Evolutionary conservation across 495 filamentous ascomycete species (phyloP).

Genomic region (Penicillium pancosmium): DNA sequence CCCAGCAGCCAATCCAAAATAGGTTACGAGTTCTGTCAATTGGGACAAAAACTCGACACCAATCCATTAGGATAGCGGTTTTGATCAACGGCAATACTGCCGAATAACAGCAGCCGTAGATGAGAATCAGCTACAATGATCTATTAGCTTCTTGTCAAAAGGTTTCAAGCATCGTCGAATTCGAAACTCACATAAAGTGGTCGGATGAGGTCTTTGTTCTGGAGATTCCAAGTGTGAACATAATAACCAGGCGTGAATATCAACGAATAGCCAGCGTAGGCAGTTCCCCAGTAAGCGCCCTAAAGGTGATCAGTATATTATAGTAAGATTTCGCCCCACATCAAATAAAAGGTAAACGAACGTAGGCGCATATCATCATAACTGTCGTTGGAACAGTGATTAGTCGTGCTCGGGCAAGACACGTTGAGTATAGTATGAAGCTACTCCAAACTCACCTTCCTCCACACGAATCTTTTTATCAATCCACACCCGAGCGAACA

Average conservation of each 20-base stretch:
- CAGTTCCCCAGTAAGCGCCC: conserved; percentile 29
- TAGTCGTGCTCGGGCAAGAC: background rate
- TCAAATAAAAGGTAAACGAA: conserved; percentile 2
- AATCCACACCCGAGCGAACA: conserved; percentile 19
- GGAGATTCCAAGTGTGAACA: conserved; percentile 29
- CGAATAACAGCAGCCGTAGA: conserved; percentile 29
- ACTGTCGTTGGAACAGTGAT: background rate
- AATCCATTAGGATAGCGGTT: conserved; percentile 25
- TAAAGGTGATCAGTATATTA: background rate
- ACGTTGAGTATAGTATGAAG: background rate
- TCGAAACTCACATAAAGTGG: conserved; percentile 18
- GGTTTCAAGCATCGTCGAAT: background rate
- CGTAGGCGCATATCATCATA: conserved; percentile 23
- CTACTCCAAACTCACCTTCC: conserved; percentile 20
- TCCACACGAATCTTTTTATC: conserved; percentile 18
- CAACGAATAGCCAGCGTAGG: conserved; percentile 23
- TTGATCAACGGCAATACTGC: conserved; percentile 23
- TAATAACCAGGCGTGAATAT: conserved; percentile 25
- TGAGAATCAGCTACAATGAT: conserved; percentile 14
- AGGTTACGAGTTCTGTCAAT: conserved; percentile 14
- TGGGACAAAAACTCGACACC: conserved; percentile 26
- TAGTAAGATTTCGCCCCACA: too few relatives aligned
- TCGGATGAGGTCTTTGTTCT: conserved; percentile 18
- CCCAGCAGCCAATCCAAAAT: conserved; percentile 27
- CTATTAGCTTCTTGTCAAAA: background rate